Conservation (phyloP, 106 monocot species). For the Dendrobium officinale region DNA sequence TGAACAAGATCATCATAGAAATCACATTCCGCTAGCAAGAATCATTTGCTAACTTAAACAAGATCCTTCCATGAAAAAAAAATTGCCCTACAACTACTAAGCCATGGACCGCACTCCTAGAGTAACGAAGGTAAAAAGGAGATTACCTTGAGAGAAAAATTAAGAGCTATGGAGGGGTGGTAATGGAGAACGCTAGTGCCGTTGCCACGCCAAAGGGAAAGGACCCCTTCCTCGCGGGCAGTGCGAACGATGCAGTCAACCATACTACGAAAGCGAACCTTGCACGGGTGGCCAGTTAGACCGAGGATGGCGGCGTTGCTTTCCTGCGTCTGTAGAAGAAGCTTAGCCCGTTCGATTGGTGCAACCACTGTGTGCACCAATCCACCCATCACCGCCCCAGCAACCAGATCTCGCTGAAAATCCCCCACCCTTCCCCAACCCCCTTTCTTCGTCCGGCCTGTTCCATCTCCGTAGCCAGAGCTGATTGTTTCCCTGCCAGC, state of each 20-base stretch:
- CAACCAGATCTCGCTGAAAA: slow-evolving; percentile 77
- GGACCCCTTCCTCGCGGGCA: slow-evolving; percentile 77
- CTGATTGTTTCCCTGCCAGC: too few relatives aligned
- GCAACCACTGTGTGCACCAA: slow-evolving; percentile 93
- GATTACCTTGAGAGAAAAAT: slow-evolving; percentile 95
- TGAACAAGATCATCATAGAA: too few relatives aligned
- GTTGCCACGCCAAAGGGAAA: slow-evolving; percentile 97
- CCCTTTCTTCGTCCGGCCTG: neutral
- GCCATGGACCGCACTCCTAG: neutral
- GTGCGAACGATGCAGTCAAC: slow-evolving; percentile 78
- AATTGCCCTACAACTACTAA: neutral
- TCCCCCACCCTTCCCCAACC: slow-evolving; percentile 26
- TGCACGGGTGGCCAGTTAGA: slow-evolving; percentile 23
- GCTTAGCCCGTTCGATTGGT: slow-evolving; percentile 92
- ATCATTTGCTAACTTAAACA: neutral
- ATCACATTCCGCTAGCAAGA: neutral
- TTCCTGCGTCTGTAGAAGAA: slow-evolving; percentile 96
- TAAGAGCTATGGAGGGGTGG: slow-evolving; percentile 98
- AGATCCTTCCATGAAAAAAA: neutral
- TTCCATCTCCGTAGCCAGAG: neutral
- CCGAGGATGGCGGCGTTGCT: slow-evolving; percentile 82
- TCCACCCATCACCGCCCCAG: slow-evolving; percentile 93
- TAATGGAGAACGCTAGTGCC: slow-evolving; percentile 86
- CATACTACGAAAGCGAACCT: slow-evolving; percentile 67
- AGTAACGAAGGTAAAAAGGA: neutral